phyloP scores from a whole-genome alignment of 2,329 filamentous ascomycete genomes.

The Trichoderma oligosporum region DNA sequence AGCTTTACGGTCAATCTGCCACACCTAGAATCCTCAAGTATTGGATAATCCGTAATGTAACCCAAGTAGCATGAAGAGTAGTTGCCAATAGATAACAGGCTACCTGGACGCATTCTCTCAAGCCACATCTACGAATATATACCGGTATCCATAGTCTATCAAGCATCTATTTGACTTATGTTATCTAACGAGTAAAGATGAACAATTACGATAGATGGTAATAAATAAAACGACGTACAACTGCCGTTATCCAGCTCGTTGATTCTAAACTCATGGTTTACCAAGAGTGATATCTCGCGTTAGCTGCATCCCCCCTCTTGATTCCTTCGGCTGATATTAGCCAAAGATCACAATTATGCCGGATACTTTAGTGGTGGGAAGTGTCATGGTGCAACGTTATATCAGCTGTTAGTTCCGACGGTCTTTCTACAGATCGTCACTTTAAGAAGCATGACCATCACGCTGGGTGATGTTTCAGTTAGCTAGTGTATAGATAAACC shows the following conservation, averaged over 20 bases:
- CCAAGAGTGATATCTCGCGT: background rate
- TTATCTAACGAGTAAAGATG: background rate
- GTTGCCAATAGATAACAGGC: no score
- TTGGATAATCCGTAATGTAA: no score
- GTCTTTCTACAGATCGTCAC: background rate
- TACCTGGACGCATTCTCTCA: no score
- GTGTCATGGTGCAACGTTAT: conserved; percentile 12
- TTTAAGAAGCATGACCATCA: background rate
- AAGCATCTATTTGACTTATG: no score
- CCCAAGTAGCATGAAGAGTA: no score
- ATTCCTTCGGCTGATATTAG: background rate
- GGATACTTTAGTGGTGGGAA: background rate
- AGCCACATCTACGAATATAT: no score
- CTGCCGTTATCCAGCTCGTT: conserved; percentile 2
- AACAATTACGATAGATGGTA: background rate
- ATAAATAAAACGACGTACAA: background rate
- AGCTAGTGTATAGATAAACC: background rate
- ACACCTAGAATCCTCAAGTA: no score
- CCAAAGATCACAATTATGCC: background rate
- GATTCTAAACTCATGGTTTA: background rate
- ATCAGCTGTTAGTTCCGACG: conserved; percentile 1
- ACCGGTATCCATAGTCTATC: no score
- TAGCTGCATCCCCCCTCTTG: background rate
- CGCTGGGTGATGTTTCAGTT: background rate
- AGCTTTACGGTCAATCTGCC: no score